Evolutionary conservation across 306 rosid genomes (phyloP).

Genomic region (Quercus agrifolia): DNA sequence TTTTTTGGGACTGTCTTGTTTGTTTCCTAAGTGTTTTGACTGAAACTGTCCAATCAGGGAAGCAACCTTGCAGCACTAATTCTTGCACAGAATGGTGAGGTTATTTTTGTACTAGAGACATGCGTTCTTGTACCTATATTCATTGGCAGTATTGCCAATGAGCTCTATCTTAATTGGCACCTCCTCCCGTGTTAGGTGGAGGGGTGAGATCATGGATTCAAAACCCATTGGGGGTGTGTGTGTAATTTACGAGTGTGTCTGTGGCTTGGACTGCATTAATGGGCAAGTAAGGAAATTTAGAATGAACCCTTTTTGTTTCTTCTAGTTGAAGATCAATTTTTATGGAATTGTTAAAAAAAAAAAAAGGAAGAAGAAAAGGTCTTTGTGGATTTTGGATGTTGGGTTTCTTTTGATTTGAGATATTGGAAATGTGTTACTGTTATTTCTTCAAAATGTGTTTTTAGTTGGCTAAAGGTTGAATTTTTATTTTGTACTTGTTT

Average conservation of each 20-base stretch:
- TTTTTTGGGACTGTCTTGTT: not conserved
- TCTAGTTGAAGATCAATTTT: slow-evolving; percentile 22
- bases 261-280: slow-evolving; percentile 61
- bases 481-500: not conserved
- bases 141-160: no score
- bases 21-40: not conserved
- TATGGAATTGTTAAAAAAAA: not conserved
- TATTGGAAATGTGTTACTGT: not conserved
- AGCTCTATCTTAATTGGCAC: no score
- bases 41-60: not conserved
- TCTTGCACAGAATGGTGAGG: no score
- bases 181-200: no score
- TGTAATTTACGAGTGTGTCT: slow-evolving; percentile 38
- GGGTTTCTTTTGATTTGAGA: not conserved
- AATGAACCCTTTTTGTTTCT: slow-evolving; percentile 46
- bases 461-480: not conserved
- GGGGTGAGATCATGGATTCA: no score
- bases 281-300: slow-evolving; percentile 43
- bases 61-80: not conserved
- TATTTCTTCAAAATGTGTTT: not conserved
- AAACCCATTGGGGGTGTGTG: no score
- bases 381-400: not conserved
- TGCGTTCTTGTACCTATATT: no score
- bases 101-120: no score
- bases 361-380: not conserved